These are phyloP conservation scores for Flammula alnicola DNA, from an alignment of 1,284 basidiomycete species.

Conservation along the genomic window DNA sequence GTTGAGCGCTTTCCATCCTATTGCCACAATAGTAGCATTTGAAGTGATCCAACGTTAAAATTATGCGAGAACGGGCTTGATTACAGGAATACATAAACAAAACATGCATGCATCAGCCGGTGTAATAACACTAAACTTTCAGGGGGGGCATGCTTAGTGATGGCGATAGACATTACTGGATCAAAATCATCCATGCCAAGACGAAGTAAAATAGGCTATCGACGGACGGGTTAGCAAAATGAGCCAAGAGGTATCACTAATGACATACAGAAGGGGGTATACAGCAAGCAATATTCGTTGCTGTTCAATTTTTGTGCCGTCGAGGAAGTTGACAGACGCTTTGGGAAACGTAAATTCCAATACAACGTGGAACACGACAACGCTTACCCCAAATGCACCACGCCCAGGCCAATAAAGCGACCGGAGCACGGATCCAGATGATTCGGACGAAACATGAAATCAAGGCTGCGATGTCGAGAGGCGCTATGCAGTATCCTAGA, in stretches of 20 bases:
- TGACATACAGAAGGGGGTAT: conserved; percentile 83
- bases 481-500: conserved; percentile 90
- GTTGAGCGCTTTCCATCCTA: no score
- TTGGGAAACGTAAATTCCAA: conserved; percentile 9
- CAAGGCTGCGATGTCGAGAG: conserved; percentile 86
- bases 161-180: conserved; percentile 67
- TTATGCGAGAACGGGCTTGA: no score
- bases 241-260: neutral
- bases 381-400: conserved; percentile 99
- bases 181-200: conserved; percentile 93
- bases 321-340: conserved; percentile 95
- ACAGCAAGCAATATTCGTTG: conserved; percentile 89
- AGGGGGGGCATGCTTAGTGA: no score
- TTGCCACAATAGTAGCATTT: no score
- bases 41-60: no score
- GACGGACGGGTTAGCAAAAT: no score
- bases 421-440: conserved; percentile 84
- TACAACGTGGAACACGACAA: no score
- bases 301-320: conserved; percentile 89
- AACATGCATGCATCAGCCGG: no score
- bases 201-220: conserved; percentile 82
- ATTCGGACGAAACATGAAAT: conserved; percentile 85
- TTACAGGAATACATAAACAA: no score
- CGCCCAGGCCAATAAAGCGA: conserved; percentile 85
- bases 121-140: no score